Conservation (phyloP, 495 filamentous ascomycete genomes). For the Bathelium albidoporum region DNA sequence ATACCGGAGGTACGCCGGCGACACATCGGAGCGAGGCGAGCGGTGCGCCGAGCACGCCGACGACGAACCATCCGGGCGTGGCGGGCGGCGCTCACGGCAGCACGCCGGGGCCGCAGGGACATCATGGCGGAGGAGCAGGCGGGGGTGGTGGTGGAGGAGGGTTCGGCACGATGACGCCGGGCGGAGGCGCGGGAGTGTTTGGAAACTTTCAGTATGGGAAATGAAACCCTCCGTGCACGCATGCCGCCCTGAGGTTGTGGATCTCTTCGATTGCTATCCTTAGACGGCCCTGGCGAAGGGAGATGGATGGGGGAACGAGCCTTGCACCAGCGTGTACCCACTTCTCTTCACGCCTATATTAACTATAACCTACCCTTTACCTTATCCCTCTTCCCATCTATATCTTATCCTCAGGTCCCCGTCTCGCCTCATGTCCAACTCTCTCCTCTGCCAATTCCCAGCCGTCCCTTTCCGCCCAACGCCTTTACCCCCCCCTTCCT, state of each 20-base stretch:
- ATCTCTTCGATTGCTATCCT: no score
- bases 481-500: not conserved
- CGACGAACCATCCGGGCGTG: slow-evolving; percentile 26
- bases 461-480: not conserved
- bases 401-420: no score
- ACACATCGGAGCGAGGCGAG: not conserved
- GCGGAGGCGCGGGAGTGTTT: slow-evolving; percentile 9
- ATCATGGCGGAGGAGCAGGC: not conserved
- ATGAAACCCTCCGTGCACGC: not conserved
- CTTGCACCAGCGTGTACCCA: no score
- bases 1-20: slow-evolving; percentile 12
- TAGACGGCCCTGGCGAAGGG: no score
- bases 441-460: not conserved
- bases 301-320: no score
- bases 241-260: no score
- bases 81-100: slow-evolving; percentile 5
- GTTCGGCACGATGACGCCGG: slow-evolving; percentile 5
- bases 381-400: no score
- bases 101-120: slow-evolving; percentile 16
- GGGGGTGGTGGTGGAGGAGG: not conserved
- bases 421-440: not conserved
- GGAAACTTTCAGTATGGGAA: slow-evolving; percentile 13
- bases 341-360: no score
- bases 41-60: slow-evolving; percentile 28
- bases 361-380: no score